Percentiles rank a stretch among this genome's conserved stretches.
phyloP scores from a whole-genome alignment of 1,139 yeast genomes.

The Nakaseomyces bracarensis region DNA sequence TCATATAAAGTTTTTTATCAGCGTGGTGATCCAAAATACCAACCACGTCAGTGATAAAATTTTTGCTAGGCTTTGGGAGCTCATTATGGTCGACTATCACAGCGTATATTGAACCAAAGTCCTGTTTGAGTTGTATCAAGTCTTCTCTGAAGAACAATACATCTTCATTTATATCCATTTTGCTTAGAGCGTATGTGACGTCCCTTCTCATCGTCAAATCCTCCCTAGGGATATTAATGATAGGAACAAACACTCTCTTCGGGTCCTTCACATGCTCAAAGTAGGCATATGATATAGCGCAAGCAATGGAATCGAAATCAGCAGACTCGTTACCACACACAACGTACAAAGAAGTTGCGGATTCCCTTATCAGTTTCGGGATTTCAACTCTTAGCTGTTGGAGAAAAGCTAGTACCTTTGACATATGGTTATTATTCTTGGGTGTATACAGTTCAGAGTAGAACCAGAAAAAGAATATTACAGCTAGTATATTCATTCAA shows the following conservation, averaged over 20 bases:
- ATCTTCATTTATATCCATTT: constrained; percentile 42
- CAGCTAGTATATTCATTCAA: too few species aligned
- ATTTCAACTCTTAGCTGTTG: neutral
- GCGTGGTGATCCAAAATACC: constrained; percentile 84
- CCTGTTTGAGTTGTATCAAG: constrained; percentile 29
- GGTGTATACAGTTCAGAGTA: too few species aligned
- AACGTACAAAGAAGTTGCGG: constrained; percentile 32
- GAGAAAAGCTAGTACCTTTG: neutral
- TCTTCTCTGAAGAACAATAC: constrained; percentile 64
- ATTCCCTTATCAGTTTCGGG: constrained; percentile 2
- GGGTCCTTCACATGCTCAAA: constrained; percentile 34
- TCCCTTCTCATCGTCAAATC: constrained; percentile 70
- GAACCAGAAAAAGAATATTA: too few species aligned
- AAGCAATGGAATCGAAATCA: constrained; percentile 79
- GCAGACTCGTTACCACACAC: constrained; percentile 83
- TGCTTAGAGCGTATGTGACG: constrained; percentile 45
- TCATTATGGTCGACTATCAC: constrained; percentile 79
- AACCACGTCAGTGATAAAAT: constrained; percentile 36
- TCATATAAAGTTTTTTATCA: constrained; percentile 48
- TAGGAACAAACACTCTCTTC: constrained; percentile 42
- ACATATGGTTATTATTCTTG: neutral
- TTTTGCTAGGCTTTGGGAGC: constrained; percentile 44
- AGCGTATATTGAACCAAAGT: constrained; percentile 33
- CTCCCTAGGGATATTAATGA: constrained; percentile 58
- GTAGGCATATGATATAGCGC: constrained; percentile 66